Evolutionary conservation across 495 filamentous ascomycete genomes (phyloP).

Genomic region (Chaetomidium leptoderma): DNA sequence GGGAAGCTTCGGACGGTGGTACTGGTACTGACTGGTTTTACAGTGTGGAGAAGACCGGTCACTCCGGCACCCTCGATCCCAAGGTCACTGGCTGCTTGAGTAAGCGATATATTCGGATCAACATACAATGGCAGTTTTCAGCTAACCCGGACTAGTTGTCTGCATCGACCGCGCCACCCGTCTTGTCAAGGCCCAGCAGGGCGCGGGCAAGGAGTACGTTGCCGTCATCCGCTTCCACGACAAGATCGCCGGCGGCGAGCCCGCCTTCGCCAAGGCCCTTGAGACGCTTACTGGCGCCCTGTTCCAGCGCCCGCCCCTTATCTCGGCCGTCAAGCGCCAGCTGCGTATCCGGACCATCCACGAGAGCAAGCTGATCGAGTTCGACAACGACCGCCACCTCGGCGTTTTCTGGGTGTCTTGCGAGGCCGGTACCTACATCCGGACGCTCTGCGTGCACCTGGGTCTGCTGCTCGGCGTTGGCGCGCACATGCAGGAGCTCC

Average conservation of each 20-base stretch:
- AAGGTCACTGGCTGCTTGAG: slow-evolving; percentile 75
- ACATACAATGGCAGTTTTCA: not conserved
- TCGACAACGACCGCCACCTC: slow-evolving; percentile 95
- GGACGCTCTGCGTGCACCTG: slow-evolving; percentile 94
- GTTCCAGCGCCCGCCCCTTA: slow-evolving; percentile 94
- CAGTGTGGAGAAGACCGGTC: slow-evolving; percentile 93
- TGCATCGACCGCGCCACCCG: slow-evolving; percentile 94
- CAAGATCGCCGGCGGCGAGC: slow-evolving; percentile 83
- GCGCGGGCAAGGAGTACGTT: slow-evolving; percentile 81
- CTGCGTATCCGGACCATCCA: slow-evolving; percentile 95
- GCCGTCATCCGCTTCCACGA: slow-evolving; percentile 89
- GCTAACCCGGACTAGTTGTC: slow-evolving; percentile 48
- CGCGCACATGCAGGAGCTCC: slow-evolving; percentile 97
- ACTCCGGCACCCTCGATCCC: slow-evolving; percentile 95
- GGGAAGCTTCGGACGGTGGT: not conserved
- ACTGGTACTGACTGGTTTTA: slow-evolving; percentile 21
- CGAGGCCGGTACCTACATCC: slow-evolving; percentile 97
- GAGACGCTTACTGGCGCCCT: slow-evolving; percentile 93
- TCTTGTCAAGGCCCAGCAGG: slow-evolving; percentile 96
- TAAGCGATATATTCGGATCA: slow-evolving; percentile 11
- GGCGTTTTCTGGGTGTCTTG: slow-evolving; percentile 99
- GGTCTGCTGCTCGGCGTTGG: slow-evolving; percentile 90
- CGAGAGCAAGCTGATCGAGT: slow-evolving; percentile 91
- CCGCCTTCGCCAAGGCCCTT: slow-evolving; percentile 81
- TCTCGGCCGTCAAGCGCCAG: slow-evolving; percentile 97